Percentiles rank a stretch among this genome's conserved stretches.
Evolutionary conservation across 352 stramenopile species (phyloP).

Genomic region (Globisporangium polare): DNA sequence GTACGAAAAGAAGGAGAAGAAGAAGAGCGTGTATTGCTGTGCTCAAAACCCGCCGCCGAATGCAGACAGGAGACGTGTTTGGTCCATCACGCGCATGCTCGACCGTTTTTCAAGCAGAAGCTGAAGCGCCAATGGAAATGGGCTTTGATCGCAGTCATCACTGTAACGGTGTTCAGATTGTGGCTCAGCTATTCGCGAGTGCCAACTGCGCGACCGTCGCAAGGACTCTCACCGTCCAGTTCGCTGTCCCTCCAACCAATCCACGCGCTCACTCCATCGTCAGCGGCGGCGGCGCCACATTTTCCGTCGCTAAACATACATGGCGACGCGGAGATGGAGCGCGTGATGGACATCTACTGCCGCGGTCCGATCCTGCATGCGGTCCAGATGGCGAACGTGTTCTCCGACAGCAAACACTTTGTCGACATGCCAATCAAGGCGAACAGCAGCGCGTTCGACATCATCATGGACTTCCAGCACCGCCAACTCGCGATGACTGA

Average conservation of each 20-base stretch:
- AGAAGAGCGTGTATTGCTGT: conserved; percentile 5
- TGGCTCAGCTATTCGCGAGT: background rate
- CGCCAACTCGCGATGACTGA: conserved; percentile 52
- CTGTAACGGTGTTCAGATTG: background rate
- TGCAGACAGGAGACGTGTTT: background rate
- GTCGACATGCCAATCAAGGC: conserved; percentile 91
- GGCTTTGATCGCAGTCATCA: background rate
- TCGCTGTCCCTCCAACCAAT: background rate
- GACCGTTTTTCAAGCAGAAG: background rate
- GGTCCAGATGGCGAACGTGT: conserved; percentile 74
- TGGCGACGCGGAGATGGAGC: conserved; percentile 43
- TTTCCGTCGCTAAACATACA: conserved; percentile 22
- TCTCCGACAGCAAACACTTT: conserved; percentile 90
- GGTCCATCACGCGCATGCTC: background rate
- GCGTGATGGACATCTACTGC: conserved; percentile 75
- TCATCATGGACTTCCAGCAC: conserved; percentile 67
- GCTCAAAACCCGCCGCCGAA: background rate
- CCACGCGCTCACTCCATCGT: background rate
- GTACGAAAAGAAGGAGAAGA: conserved; percentile 1
- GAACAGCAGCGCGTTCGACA: conserved; percentile 66
- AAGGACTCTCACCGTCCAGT: background rate
- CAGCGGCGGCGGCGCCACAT: background rate
- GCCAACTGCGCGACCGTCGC: background rate
- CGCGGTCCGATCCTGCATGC: conserved; percentile 59
- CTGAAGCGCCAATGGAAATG: conserved; percentile 9